A percentile compares a stretch with the other conserved stretches of the same genome.
Conservation (phyloP, 169 alveolate species). For the Cryptosporidium sp. region DNA sequence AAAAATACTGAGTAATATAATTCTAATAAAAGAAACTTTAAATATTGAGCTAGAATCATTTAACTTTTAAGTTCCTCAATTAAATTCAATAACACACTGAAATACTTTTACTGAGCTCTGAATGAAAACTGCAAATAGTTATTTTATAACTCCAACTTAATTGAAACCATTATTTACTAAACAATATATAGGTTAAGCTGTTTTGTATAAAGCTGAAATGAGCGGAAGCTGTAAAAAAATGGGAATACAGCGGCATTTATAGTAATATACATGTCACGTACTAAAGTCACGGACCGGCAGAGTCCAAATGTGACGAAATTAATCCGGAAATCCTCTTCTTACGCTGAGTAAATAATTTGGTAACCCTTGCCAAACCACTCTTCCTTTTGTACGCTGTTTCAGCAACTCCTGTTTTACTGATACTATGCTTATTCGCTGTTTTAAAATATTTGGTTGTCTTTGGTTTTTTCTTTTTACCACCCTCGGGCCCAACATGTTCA, state of each 20-base stretch:
- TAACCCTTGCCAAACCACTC: not conserved
- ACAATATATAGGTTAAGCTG: not conserved
- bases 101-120: not conserved
- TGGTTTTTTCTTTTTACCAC: not conserved
- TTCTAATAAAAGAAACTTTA: no score
- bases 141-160: not conserved
- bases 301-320: not conserved
- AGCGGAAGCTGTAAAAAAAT: not conserved
- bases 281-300: not conserved
- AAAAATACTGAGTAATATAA: not conserved
- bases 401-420: not conserved
- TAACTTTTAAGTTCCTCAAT: not conserved
- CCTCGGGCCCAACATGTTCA: not conserved
- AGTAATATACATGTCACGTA: not conserved
- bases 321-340: slow-evolving; percentile 8
- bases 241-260: not conserved
- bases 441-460: not conserved
- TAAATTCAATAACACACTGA: not conserved
- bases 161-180: no score
- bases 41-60: not conserved
- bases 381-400: not conserved
- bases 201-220: no score
- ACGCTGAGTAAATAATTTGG: not conserved
- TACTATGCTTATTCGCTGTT: not conserved
- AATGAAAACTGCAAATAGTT: not conserved